A percentile compares a stretch with the other conserved stretches of the same genome.
These are phyloP conservation scores for Scedosporium apiospermum DNA, from an alignment of 2,329 filamentous ascomycete species.

Conservation along the genomic window DNA sequence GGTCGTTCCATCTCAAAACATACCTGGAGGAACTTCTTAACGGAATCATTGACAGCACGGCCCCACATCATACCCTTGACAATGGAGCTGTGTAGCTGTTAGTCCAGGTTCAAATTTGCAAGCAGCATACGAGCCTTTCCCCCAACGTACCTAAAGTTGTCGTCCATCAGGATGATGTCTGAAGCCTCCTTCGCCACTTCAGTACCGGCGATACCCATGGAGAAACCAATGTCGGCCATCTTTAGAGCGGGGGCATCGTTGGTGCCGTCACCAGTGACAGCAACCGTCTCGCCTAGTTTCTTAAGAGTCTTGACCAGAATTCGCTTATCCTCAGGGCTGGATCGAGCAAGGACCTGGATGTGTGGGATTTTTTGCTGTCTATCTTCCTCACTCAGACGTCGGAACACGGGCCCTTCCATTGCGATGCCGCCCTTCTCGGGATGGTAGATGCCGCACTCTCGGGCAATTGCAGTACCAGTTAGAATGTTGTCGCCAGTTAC, in stretches of 20 bases:
- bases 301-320: constrained; percentile 54
- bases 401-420: constrained; percentile 61
- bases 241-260: constrained; percentile 53
- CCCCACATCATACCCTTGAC: constrained; percentile 56
- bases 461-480: constrained; percentile 64
- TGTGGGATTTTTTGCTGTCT: constrained; percentile 49
- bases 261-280: constrained; percentile 52
- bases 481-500: constrained; percentile 64
- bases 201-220: constrained; percentile 53
- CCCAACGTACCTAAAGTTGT: constrained; percentile 32
- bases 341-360: constrained; percentile 55
- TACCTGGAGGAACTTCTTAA: constrained; percentile 53
- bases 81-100: constrained; percentile 20
- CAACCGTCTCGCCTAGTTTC: constrained; percentile 47
- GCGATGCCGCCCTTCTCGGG: constrained; percentile 42
- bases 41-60: constrained; percentile 52
- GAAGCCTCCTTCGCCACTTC: constrained; percentile 55
- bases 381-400: constrained; percentile 47
- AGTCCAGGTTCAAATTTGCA: not conserved
- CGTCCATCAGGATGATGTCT: constrained; percentile 52
- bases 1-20: constrained; percentile 3
- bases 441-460: constrained; percentile 60
- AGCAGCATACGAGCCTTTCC: not conserved
- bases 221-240: constrained; percentile 53
- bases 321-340: constrained; percentile 57